Evolutionary conservation across 2,329 filamentous ascomycete genomes (phyloP).

Genomic region (Cadophora sp.): DNA sequence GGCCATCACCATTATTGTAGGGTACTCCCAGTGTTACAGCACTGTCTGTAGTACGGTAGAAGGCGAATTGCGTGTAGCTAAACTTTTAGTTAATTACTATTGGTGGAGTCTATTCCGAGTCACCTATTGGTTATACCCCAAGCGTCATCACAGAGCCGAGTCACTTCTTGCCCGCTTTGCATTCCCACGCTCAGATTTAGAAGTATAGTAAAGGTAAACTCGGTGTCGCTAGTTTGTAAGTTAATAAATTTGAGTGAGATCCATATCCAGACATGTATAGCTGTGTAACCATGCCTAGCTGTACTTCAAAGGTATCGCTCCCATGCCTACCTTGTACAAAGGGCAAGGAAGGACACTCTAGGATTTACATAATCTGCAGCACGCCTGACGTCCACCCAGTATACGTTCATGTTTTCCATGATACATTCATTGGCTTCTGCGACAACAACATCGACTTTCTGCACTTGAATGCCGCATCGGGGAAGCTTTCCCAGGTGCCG

Average conservation of each 20-base stretch:
- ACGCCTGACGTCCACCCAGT: not conserved
- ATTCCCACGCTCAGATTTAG: conserved; percentile 7
- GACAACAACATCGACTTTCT: not conserved
- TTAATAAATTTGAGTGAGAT: conserved; percentile 16
- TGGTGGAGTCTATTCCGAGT: not conserved
- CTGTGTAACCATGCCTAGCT: conserved; percentile 19
- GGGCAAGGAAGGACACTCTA: not conserved
- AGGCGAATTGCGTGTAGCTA: not conserved
- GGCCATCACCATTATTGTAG: not conserved
- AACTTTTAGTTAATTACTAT: not conserved
- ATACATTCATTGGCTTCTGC: not conserved
- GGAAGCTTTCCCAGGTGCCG: not conserved
- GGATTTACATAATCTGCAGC: conserved; percentile 7
- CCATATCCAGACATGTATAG: conserved; percentile 15
- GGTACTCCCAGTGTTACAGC: not conserved
- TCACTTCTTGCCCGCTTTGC: conserved; percentile 6
- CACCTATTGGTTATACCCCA: conserved; percentile 8
- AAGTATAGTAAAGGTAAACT: not conserved
- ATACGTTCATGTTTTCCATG: not conserved
- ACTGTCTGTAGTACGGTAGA: not conserved
- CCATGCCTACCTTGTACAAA: conserved; percentile 1
- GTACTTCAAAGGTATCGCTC: conserved; percentile 21
- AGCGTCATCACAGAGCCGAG: conserved; percentile 7
- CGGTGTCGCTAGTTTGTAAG: conserved; percentile 13
- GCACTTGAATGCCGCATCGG: not conserved